Evolutionary conservation across 1,284 basidiomycete species (phyloP).

Genomic region (Malassezia dermatis): DNA sequence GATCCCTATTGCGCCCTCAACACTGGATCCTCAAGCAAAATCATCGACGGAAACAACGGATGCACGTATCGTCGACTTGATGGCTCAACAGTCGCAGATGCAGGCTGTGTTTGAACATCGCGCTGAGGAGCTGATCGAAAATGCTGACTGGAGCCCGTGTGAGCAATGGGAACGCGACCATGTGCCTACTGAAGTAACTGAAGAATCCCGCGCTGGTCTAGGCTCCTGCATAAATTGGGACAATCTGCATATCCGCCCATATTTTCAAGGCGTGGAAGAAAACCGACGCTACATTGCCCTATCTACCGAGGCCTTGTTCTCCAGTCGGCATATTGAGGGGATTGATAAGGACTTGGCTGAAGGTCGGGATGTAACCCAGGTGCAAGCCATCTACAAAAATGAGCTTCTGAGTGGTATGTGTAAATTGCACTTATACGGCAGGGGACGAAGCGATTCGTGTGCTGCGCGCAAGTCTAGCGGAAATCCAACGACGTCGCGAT

Average conservation of each 20-base stretch:
- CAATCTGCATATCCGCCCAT: not conserved
- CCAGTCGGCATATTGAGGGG: constrained; percentile 3
- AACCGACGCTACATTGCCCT: constrained; percentile 14
- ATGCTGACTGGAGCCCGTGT: constrained; percentile 12
- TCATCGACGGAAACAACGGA: not conserved
- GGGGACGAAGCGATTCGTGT: constrained; percentile 11
- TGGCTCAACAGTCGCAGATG: constrained; percentile 17
- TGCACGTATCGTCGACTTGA: constrained; percentile 14
- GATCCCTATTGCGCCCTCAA: constrained; percentile 4
- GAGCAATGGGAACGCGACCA: constrained; percentile 8
- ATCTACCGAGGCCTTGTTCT: constrained; percentile 6
- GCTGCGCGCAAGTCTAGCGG: constrained; percentile 2
- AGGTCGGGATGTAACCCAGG: constrained; percentile 2
- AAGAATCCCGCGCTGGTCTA: constrained; percentile 3
- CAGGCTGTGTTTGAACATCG: constrained; percentile 13
- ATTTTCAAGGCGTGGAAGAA: constrained; percentile 1
- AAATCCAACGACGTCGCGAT: constrained; percentile 1
- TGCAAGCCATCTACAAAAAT: constrained; percentile 5
- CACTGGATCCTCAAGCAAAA: constrained; percentile 4
- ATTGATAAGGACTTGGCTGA: constrained; percentile 1
- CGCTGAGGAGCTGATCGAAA: constrained; percentile 4
- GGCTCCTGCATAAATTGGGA: constrained; percentile 7
- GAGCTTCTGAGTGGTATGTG: constrained; percentile 1
- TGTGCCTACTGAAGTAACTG: not conserved
- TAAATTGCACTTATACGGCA: not conserved